Evolutionary conservation across 2,329 filamentous ascomycete genomes (phyloP).

Genomic region (Pestalotiopsis sp.): DNA sequence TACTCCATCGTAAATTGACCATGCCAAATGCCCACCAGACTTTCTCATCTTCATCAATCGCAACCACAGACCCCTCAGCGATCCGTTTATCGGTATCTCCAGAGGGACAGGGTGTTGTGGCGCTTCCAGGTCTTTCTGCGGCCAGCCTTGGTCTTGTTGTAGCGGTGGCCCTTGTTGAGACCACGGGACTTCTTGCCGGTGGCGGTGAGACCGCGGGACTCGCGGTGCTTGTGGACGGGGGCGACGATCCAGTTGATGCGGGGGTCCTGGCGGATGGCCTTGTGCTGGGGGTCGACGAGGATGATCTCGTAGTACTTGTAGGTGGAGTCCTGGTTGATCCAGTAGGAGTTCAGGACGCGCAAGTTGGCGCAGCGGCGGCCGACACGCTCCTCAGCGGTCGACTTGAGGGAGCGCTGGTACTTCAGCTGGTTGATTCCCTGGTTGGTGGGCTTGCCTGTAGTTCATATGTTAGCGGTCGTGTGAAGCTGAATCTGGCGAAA

Average conservation of each 20-base stretch:
- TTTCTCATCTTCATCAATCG: conserved; percentile 20
- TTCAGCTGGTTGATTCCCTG: conserved; percentile 99
- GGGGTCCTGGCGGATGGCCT: conserved; percentile 97
- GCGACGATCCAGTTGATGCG: conserved; percentile 99
- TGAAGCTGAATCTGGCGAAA: neutral
- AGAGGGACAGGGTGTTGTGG: conserved; percentile 98
- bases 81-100: conserved; percentile 84
- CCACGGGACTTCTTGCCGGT: conserved; percentile 99
- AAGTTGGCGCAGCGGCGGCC: conserved; percentile 98
- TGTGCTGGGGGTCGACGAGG: conserved; percentile 99
- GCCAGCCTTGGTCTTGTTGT: conserved; percentile 97
- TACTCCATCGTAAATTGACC: conserved; percentile 32
- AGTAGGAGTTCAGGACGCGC: conserved; percentile 99
- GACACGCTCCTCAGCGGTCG: conserved; percentile 99
- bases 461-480: conserved; percentile 20
- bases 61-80: conserved; percentile 18
- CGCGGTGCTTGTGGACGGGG: conserved; percentile 99
- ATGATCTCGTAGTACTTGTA: conserved; percentile 99
- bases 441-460: conserved; percentile 98
- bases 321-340: conserved; percentile 99
- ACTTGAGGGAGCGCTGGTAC: conserved; percentile 98
- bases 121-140: conserved; percentile 99
- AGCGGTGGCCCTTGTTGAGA: conserved; percentile 98
- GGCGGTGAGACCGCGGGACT: conserved; percentile 93
- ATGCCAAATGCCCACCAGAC: conserved; percentile 22